Evolutionary conservation across 2,329 filamentous ascomycete species (phyloP).

Genomic region (Trichophyton rubrum): DNA sequence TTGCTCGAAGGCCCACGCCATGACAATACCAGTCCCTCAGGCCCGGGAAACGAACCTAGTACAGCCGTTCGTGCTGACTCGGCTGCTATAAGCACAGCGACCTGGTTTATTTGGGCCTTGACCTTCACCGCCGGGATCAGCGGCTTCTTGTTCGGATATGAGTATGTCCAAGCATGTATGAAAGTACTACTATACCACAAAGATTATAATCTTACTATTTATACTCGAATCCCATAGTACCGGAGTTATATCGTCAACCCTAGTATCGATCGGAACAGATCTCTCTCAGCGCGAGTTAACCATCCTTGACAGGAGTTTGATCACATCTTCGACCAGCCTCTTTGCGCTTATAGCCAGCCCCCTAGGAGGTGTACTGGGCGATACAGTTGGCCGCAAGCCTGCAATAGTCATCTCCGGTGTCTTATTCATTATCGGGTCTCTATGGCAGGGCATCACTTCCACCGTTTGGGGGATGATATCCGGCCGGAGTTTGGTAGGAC

Average conservation of each 20-base stretch:
- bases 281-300: slow-evolving; percentile 39
- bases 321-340: slow-evolving; percentile 46
- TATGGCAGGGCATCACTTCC: slow-evolving; percentile 31
- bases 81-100: slow-evolving; percentile 4
- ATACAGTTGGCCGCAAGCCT: slow-evolving; percentile 35
- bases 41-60: background rate
- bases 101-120: slow-evolving; percentile 42
- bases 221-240: slow-evolving; percentile 30
- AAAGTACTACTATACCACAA: background rate
- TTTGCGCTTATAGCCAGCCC: slow-evolving; percentile 47
- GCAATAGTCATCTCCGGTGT: slow-evolving; percentile 37
- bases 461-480: slow-evolving; percentile 35
- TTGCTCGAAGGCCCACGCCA: slow-evolving; percentile 16
- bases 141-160: slow-evolving; percentile 50
- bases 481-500: slow-evolving; percentile 35
- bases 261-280: slow-evolving; percentile 44
- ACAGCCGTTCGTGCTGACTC: background rate
- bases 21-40: background rate
- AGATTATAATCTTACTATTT: slow-evolving; percentile 12
- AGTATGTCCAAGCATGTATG: slow-evolving; percentile 29
- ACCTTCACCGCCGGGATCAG: slow-evolving; percentile 47
- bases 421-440: slow-evolving; percentile 34
- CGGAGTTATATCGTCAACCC: slow-evolving; percentile 49
- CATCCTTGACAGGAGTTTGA: slow-evolving; percentile 46
- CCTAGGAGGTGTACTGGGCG: slow-evolving; percentile 41